Evolutionary conservation across 345 rosid genomes (phyloP), one percentile per base, ranked within the genome.

Genomic region (Rubroshorea leprosula): DNA sequence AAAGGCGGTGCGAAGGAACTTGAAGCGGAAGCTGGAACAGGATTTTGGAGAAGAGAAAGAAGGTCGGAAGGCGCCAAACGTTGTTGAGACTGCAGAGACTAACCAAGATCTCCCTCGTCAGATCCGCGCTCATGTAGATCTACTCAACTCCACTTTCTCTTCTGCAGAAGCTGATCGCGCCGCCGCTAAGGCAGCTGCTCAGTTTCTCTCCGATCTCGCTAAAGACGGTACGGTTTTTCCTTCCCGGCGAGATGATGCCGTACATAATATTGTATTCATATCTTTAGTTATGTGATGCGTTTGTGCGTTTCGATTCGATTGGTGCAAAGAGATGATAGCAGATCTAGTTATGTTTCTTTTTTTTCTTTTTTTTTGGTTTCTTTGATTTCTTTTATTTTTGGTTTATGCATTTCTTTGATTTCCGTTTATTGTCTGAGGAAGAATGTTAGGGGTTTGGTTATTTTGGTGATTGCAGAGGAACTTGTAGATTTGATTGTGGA

Each of bases 21-120:
- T 76, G 85, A 87, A 77, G 73, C 67, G 85, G 45, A 84, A 80
- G 70, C 74, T 77, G 9, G 71, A 71, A 58, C 72, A 50, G 20
- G 80, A 82, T 4, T 64, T 72, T 54, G 68, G 38, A 0, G 60
- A 24, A 5, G 72, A 58, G 4, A 63, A 60, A 29, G 52, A 25
- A 29, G 58, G 66, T 60, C 68, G 43, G 29, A 72, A 73, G 61
- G 66, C 54, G n/a, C 44, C 46, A 5, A 55, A 53, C 60, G 5
- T 62, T 60, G 5, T 62, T 60, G 70, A 54, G 3, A 19, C 63
- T 12, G 31, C 6, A 12, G 68, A 54, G 7, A 22, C 47, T 55
- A 56, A 21, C 1, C 38, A 41, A 55, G 78, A 74, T 71, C 75
- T 78, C 49, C 64, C 44, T 41, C 51, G 38, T 35, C 56, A 44